Conservation (phyloP, 2,329 filamentous ascomycete genomes). For the Raffaelea albimanens region DNA sequence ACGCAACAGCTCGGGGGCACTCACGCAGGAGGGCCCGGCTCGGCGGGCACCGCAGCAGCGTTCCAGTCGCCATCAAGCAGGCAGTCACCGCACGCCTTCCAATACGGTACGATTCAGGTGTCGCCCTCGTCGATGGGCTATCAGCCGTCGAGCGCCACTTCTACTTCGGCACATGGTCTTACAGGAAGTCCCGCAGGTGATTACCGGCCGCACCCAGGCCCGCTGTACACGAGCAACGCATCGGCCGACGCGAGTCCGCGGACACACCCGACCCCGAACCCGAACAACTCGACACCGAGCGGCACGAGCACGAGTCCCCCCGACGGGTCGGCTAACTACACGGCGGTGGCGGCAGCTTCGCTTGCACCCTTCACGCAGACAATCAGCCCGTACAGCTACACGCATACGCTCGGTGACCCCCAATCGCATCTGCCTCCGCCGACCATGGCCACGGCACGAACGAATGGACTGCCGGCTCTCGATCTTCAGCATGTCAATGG, state of each 20-base stretch:
- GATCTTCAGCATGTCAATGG: slow-evolving; percentile 8
- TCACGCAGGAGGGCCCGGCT: neutral
- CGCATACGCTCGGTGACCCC: slow-evolving; percentile 6
- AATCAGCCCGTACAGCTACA: slow-evolving; percentile 9
- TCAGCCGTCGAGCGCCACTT: slow-evolving; percentile 7
- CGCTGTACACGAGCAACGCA: slow-evolving; percentile 7
- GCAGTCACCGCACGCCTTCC: slow-evolving; percentile 10
- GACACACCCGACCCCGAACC: slow-evolving; percentile 11
- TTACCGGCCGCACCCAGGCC: slow-evolving; percentile 8
- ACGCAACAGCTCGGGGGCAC: slow-evolving; percentile 6
- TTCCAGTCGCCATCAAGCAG: slow-evolving; percentile 10
- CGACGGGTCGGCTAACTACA: slow-evolving; percentile 10
- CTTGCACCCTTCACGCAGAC: slow-evolving; percentile 7
- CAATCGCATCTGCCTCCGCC: slow-evolving; percentile 3
- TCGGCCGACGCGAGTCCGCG: slow-evolving; percentile 11
- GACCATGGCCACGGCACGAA: neutral
- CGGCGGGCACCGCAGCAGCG: slow-evolving; percentile 1
- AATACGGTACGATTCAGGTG: slow-evolving; percentile 8
- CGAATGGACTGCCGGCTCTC: slow-evolving; percentile 2
- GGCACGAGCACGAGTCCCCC: slow-evolving; percentile 10
- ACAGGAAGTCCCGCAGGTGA: slow-evolving; percentile 7
- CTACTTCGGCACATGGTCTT: slow-evolving; percentile 7
- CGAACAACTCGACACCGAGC: slow-evolving; percentile 8
- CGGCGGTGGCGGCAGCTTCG: slow-evolving; percentile 2
- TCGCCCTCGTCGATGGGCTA: slow-evolving; percentile 11